Conservation (phyloP, 495 filamentous ascomycete species). For the Lepidopterella palustris region DNA sequence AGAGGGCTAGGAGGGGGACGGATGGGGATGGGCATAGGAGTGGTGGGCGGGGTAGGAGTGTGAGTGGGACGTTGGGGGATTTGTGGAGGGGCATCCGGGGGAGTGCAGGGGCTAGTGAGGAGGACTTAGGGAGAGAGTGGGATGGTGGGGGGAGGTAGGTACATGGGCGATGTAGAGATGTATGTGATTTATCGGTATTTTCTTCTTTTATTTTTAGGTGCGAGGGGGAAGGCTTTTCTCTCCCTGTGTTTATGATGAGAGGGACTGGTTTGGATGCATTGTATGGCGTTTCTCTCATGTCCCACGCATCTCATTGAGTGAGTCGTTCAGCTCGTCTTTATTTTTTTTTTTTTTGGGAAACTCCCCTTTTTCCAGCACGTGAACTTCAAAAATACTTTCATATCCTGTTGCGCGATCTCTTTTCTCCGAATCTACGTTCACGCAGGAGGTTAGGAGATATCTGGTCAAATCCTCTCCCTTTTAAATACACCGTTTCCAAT, state of each 20-base stretch:
- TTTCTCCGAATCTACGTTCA: too few relatives aligned
- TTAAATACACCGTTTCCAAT: too few relatives aligned
- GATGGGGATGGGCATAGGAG: not conserved
- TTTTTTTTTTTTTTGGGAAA: too few relatives aligned
- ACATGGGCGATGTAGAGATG: not conserved
- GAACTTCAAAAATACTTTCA: too few relatives aligned
- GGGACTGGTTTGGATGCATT: not conserved
- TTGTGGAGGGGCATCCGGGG: conserved; percentile 23
- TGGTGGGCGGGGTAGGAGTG: conserved; percentile 26
- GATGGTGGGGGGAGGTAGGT: not conserved
- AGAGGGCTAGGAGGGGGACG: conserved; percentile 1
- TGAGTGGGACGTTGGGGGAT: conserved; percentile 32
- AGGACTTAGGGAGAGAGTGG: conserved; percentile 1
- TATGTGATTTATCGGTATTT: not conserved
- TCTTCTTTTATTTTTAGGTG: too few relatives aligned
- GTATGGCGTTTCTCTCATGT: not conserved
- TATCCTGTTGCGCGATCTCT: too few relatives aligned
- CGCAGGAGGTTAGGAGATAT: too few relatives aligned
- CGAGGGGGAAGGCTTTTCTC: too few relatives aligned
- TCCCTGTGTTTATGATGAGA: not conserved
- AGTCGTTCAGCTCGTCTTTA: too few relatives aligned
- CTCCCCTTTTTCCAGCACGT: too few relatives aligned
- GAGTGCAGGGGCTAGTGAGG: not conserved
- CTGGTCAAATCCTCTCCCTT: too few relatives aligned
- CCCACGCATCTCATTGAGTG: too few relatives aligned